A percentile compares a stretch with the other conserved stretches of the same genome.
phyloP scores from a whole-genome alignment of 371 early-diverging fungal species.

The Massospora cicadina region DNA sequence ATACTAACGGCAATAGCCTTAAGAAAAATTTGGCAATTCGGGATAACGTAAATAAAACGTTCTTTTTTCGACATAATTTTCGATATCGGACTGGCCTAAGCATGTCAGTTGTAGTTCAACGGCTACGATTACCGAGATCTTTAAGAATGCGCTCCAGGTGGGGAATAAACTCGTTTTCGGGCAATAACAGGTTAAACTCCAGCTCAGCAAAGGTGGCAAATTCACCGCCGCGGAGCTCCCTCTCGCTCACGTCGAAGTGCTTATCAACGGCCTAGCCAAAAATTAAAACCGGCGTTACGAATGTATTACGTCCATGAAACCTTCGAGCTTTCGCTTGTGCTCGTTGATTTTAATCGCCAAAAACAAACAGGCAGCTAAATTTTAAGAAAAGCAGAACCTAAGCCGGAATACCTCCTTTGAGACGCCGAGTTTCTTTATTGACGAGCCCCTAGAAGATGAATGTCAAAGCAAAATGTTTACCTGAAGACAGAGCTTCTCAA shows the following conservation, averaged over 20 bases:
- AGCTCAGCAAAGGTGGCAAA: constrained; percentile 70
- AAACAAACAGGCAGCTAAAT: constrained; percentile 47
- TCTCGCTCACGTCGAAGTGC: constrained; percentile 47
- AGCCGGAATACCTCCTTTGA: constrained; percentile 47
- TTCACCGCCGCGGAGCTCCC: constrained; percentile 67
- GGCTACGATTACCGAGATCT: not conserved
- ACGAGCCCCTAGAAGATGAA: constrained; percentile 36
- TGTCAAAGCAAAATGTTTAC: constrained; percentile 19
- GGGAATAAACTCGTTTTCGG: constrained; percentile 61
- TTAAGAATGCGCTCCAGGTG: constrained; percentile 63
- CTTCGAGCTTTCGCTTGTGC: constrained; percentile 36
- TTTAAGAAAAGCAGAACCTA: constrained; percentile 5
- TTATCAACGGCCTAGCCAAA: constrained; percentile 32
- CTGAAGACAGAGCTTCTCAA: constrained; percentile 78
- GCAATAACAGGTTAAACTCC: constrained; percentile 68
- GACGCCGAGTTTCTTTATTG: constrained; percentile 53
- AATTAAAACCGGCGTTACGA: no score
- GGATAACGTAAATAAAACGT: not conserved
- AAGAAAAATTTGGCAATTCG: no score
- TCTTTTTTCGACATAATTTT: not conserved
- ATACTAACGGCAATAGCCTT: no score
- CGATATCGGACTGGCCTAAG: not conserved
- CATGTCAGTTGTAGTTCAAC: not conserved
- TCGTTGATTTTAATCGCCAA: constrained; percentile 73
- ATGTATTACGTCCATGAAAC: not conserved